Conservation (phyloP, 306 rosid genomes). For the Glycine soja region DNA sequence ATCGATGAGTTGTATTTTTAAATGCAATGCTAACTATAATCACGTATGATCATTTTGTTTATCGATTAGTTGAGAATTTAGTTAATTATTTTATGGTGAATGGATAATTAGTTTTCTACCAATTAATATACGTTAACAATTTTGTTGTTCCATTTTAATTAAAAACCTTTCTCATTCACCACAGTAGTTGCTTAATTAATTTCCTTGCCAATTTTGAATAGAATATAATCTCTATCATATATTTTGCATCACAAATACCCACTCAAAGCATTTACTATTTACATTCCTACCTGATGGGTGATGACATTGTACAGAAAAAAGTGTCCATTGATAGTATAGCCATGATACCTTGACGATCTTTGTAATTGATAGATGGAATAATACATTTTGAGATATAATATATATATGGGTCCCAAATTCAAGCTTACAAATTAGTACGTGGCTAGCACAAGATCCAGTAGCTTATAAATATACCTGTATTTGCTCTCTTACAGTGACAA, state of each 20-base stretch:
- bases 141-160: too few relatives aligned
- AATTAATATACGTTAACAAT: too few relatives aligned
- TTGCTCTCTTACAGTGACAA: background rate
- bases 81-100: too few relatives aligned
- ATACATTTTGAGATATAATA: background rate
- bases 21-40: too few relatives aligned
- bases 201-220: background rate
- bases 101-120: too few relatives aligned
- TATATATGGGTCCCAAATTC: too few relatives aligned
- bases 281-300: background rate
- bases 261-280: background rate
- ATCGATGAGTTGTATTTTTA: too few relatives aligned
- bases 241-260: background rate
- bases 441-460: background rate
- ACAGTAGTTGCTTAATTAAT: too few relatives aligned
- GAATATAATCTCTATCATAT: background rate
- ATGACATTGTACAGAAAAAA: background rate
- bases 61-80: too few relatives aligned
- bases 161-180: too few relatives aligned
- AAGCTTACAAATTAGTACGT: background rate
- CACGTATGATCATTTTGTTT: too few relatives aligned
- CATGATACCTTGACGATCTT: background rate
- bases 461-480: background rate
- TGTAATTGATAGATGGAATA: background rate
- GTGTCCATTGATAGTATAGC: background rate